These are phyloP conservation scores for Fraxinus nigra DNA, from an alignment of 305 asterid species.

Conservation along the genomic window DNA sequence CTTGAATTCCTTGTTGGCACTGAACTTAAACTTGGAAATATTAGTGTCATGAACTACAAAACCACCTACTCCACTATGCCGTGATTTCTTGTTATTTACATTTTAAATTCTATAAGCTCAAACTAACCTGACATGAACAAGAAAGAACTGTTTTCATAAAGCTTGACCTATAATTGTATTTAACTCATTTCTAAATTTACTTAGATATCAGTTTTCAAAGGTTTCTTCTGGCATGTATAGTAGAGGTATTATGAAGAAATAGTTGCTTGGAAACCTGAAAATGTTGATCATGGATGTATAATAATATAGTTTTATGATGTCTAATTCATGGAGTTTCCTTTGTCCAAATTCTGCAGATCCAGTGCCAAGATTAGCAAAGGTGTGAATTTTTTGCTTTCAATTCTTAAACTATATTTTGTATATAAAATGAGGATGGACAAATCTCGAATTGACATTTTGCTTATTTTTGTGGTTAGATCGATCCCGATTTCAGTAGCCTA, in stretches of 20 bases:
- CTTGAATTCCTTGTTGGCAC: not conserved
- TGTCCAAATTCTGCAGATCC: slow-evolving; percentile 29
- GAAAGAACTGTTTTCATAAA: not conserved
- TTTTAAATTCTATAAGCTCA: not conserved
- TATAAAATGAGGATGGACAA: not conserved
- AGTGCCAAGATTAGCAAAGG: slow-evolving; percentile 27
- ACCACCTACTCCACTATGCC: not conserved
- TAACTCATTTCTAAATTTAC: not conserved
- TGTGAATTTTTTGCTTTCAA: slow-evolving; percentile 16
- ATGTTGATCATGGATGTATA: not conserved
- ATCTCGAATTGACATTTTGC: slow-evolving; percentile 6
- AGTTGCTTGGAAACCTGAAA: not conserved
- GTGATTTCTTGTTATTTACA: not conserved
- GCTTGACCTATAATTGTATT: not conserved
- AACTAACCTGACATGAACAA: not conserved
- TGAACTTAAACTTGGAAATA: not conserved
- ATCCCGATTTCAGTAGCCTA: slow-evolving; percentile 12
- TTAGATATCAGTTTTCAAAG: not conserved
- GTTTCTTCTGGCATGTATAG: not conserved
- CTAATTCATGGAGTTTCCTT: not conserved
- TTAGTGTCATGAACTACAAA: not conserved
- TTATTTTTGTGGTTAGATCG: slow-evolving; percentile 19
- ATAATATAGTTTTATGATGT: not conserved
- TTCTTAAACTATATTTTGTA: not conserved
- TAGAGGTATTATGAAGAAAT: not conserved